These are phyloP conservation scores for Ophiocordyceps australis DNA, from an alignment of 2,329 filamentous ascomycete species.

Conservation along the genomic window DNA sequence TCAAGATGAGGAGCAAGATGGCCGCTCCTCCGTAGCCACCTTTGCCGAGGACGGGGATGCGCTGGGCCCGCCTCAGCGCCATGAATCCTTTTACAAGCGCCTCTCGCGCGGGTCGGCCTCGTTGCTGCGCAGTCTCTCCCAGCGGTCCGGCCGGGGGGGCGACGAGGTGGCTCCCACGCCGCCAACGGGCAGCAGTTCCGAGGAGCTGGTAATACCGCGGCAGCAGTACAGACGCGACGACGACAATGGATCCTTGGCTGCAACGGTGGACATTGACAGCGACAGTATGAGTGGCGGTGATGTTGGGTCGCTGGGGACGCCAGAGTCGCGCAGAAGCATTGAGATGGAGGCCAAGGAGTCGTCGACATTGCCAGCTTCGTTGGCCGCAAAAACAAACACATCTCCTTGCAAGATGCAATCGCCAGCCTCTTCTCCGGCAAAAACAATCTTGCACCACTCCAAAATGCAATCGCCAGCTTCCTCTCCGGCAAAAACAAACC, in stretches of 20 bases:
- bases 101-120: constrained; percentile 28
- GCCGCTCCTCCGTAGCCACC: constrained; percentile 50
- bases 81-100: constrained; percentile 23
- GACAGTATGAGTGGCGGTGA: constrained; percentile 16
- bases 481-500: not conserved
- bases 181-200: constrained; percentile 22
- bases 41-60: constrained; percentile 43
- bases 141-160: constrained; percentile 7
- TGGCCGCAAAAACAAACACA: too few relatives aligned
- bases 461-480: not conserved
- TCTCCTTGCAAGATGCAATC: too few relatives aligned
- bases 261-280: constrained; percentile 37
- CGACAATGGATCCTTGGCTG: constrained; percentile 34
- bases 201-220: constrained; percentile 24
- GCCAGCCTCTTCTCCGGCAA: too few relatives aligned
- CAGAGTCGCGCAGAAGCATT: constrained; percentile 13
- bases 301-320: too few relatives aligned
- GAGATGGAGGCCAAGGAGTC: constrained; percentile 18
- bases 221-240: constrained; percentile 14
- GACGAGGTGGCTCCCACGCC: constrained; percentile 3
- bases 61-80: constrained; percentile 5
- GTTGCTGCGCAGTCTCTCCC: constrained; percentile 25
- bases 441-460: too few relatives aligned
- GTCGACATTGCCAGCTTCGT: not conserved
- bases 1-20: constrained; percentile 21